Percentiles rank a stretch among this genome's conserved stretches.
Conservation (phyloP, 345 rosid species). For the Salix brachista region DNA sequence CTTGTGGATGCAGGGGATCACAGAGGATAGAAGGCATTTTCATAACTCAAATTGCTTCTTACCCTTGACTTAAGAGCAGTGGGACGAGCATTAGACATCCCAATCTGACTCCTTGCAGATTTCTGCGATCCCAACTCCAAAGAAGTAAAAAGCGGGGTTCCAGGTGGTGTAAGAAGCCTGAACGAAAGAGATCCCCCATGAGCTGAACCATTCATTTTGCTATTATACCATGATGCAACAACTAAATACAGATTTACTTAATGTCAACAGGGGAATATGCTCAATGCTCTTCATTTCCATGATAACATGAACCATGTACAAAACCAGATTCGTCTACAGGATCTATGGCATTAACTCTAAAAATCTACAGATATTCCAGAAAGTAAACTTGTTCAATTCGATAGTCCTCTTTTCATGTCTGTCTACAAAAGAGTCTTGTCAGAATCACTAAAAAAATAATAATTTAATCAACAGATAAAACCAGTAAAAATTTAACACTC, state of each 20-base stretch:
- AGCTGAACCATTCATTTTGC: neutral
- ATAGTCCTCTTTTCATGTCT: too few species aligned
- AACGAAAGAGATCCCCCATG: neutral
- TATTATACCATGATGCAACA: neutral
- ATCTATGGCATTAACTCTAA: too few species aligned
- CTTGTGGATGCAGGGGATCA: neutral
- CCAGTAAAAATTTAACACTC: too few species aligned
- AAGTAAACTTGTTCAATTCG: neutral
- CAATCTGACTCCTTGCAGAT: slow-evolving; percentile 7
- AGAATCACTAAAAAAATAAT: too few species aligned
- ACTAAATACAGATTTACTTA: neutral
- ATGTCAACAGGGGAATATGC: neutral
- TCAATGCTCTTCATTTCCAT: neutral
- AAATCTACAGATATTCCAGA: neutral
- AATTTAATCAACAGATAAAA: too few species aligned
- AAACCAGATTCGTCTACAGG: neutral
- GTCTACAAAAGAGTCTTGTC: too few species aligned
- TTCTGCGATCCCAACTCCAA: slow-evolving; percentile 24
- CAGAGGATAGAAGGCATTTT: neutral
- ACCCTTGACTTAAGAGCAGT: slow-evolving; percentile 29
- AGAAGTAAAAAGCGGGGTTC: slow-evolving; percentile 26
- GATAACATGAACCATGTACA: neutral
- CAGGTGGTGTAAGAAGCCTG: slow-evolving; percentile 34
- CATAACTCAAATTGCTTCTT: slow-evolving; percentile 11
- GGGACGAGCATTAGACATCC: slow-evolving; percentile 20